Conservation (phyloP, 202 grass and related monocot species). For the Setaria italica region DNA sequence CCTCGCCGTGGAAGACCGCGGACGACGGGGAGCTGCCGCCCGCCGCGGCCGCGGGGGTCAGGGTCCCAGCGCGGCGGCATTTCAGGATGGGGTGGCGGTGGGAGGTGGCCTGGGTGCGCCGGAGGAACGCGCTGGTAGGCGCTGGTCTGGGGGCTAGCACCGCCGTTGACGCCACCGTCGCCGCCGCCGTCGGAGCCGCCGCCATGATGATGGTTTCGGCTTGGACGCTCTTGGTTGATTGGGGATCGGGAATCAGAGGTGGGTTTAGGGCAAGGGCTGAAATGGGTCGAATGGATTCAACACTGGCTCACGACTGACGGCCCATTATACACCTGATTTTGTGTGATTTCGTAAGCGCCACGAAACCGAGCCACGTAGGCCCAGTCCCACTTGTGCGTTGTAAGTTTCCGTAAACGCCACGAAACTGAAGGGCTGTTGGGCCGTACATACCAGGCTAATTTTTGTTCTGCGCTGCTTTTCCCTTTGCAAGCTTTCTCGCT, state of each 20-base stretch:
- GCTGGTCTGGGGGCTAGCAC: not conserved
- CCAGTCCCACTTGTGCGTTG: not conserved
- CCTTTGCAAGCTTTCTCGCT: too few species aligned
- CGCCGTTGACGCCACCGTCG: not conserved
- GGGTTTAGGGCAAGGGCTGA: not conserved
- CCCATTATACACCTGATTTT: not conserved
- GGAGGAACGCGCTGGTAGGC: not conserved
- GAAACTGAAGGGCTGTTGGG: not conserved
- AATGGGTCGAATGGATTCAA: not conserved
- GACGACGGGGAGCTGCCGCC: slow-evolving; percentile 31
- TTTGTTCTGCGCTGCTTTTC: too few species aligned
- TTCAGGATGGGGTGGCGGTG: not conserved
- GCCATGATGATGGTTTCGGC: slow-evolving; percentile 27
- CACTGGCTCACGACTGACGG: not conserved
- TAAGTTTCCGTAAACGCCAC: not conserved
- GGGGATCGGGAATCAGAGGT: not conserved
- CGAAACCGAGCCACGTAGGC: not conserved
- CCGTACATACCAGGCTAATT: too few species aligned
- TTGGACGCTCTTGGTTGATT: not conserved
- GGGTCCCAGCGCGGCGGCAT: slow-evolving; percentile 32
- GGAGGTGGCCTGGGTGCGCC: not conserved
- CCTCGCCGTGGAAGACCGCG: slow-evolving; percentile 72
- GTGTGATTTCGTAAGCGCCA: slow-evolving; percentile 19
- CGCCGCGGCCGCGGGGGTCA: not conserved
- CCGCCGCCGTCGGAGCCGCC: slow-evolving; percentile 10